phyloP scores from a whole-genome alignment of 192 early-diverging fungal genomes.

The Gonapodya sp. region DNA sequence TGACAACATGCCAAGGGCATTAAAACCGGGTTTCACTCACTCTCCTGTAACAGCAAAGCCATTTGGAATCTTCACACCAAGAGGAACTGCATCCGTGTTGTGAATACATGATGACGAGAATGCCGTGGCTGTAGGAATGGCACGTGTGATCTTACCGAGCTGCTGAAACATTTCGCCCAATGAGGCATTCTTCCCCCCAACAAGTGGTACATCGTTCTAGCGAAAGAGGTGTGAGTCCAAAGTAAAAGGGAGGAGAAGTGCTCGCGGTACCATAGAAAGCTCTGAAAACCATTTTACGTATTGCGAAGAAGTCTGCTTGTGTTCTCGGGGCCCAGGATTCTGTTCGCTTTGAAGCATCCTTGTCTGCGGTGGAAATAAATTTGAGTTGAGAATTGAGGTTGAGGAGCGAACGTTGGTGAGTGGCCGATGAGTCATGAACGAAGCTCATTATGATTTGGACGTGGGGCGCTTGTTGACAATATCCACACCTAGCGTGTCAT shows the following conservation, averaged over 20 bases:
- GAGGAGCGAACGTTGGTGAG: too few relatives aligned
- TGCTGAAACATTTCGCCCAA: background rate
- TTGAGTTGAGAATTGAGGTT: too few relatives aligned
- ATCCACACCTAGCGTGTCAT: too few relatives aligned
- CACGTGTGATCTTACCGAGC: constrained; percentile 6
- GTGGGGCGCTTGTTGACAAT: too few relatives aligned
- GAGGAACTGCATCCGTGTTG: background rate
- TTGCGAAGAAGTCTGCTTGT: too few relatives aligned
- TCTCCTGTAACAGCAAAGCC: constrained; percentile 8
- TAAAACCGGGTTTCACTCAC: background rate
- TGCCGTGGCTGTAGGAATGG: background rate
- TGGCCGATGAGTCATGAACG: too few relatives aligned
- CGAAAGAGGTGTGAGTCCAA: background rate
- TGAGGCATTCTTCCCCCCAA: constrained; percentile 5
- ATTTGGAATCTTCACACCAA: background rate
- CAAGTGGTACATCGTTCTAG: background rate
- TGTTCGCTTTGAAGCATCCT: too few relatives aligned
- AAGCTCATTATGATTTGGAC: too few relatives aligned
- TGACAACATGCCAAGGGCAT: too few relatives aligned
- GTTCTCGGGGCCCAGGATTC: too few relatives aligned
- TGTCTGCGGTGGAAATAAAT: too few relatives aligned
- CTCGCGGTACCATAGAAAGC: background rate
- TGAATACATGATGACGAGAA: too few relatives aligned
- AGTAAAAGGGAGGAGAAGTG: background rate
- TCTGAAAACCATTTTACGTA: background rate